Percentiles rank a stretch among this genome's conserved stretches.
These are phyloP conservation scores for Ceratocystis lukuohia DNA, from an alignment of 2,329 filamentous ascomycete genomes.

Conservation along the genomic window DNA sequence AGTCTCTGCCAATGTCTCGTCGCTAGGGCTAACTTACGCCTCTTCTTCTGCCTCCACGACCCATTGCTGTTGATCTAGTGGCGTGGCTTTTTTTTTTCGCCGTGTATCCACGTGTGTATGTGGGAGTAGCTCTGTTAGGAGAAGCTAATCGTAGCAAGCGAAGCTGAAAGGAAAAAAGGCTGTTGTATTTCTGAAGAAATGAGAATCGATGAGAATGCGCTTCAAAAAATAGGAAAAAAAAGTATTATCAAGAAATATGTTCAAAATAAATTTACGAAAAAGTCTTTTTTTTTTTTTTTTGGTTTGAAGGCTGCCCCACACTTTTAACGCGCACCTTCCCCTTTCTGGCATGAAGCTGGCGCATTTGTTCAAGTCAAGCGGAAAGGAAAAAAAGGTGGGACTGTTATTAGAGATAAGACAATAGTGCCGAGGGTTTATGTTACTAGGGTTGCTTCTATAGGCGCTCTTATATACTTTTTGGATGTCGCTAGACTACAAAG, in stretches of 20 bases:
- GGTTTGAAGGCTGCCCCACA: slow-evolving; percentile 6
- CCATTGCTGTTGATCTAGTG: slow-evolving; percentile 9
- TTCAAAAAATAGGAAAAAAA: too few species aligned
- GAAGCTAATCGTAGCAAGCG: too few species aligned
- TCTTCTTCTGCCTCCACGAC: slow-evolving; percentile 19
- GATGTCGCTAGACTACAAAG: not conserved
- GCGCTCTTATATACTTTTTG: not conserved
- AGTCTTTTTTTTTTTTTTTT: not conserved
- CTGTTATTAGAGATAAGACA: not conserved
- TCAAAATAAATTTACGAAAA: too few species aligned
- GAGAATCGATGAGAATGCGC: too few species aligned
- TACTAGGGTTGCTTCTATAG: not conserved
- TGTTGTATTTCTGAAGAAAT: too few species aligned
- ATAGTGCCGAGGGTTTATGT: not conserved
- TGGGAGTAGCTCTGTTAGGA: too few species aligned
- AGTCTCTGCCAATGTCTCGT: not conserved
- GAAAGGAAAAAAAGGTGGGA: not conserved
- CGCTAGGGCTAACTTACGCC: slow-evolving; percentile 13
- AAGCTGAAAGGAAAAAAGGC: too few species aligned
- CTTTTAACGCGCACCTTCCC: not conserved
- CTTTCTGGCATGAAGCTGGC: not conserved
- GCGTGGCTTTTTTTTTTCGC: too few species aligned
- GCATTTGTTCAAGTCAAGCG: not conserved
- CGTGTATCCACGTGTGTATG: too few species aligned
- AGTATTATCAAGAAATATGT: too few species aligned